Base-by-base conservation (phyloP, 1,284 basidiomycete genomes). In the Tilletia caries region DNA sequence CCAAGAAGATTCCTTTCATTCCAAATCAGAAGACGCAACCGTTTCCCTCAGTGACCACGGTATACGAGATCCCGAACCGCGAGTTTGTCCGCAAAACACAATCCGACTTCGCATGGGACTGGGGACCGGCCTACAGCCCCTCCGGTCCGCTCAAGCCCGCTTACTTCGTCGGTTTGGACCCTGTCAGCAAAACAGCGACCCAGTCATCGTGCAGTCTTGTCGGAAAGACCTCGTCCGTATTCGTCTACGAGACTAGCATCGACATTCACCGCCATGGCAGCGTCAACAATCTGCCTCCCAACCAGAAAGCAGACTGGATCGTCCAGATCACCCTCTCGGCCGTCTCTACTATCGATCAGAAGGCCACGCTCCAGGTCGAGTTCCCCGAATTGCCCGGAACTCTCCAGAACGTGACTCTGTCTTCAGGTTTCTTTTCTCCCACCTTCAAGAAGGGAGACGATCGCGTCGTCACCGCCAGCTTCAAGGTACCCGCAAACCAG, bases 71-170 rank as follows among this genome's bases (percentile, higher is more conserved):
- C 64, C 68, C 70, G 13, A 66, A 73, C 54, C 70, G 78, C 12
- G 76, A 77, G 69, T 75, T 71, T 73, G 66, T 76, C n/a, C 70
- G 78, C 58, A 80, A 80, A 64, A 73, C 75, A 60, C 77, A 79
- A 71, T 73, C 72, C 13, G 79, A 80, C 70, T 75, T 80, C 54
- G 79, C 77, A 20, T 80, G 79, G 79, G 79, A 80, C 66, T 80
- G 79, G 79, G 78, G 77, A 0, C 76, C 76, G 1, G 76, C 76
- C 3, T 66, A 66, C 44, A 54, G 75, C 6, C 74, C 76, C 23
- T 44, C 62, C 3, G 76, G 76, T 2, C 72, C 75, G 1, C 52
- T 68, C 43, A 73, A 73, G 70, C 67, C 58, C 18, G 76, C 73
- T 1, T 75, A 71, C 43, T 64, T 78, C 23, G 66, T 78, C n/a